Conservation (phyloP, 179 eudicot species). For the Camellia oleifera region DNA sequence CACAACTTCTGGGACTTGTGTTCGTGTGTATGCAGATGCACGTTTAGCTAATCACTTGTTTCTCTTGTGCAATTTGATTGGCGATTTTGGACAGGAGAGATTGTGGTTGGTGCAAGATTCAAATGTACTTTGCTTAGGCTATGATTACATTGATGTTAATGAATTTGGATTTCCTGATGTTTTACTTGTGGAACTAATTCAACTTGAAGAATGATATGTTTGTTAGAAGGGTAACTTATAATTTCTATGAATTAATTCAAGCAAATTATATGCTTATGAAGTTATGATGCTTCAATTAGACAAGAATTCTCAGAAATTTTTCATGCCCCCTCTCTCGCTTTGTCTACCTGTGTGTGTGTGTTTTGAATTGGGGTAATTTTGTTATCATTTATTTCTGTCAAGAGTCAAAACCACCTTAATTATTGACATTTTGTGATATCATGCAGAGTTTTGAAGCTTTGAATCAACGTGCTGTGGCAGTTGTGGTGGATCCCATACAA, state of each 20-base stretch:
- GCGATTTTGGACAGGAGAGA: too few relatives aligned
- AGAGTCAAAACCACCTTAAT: neutral
- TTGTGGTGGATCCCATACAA: conserved; percentile 96
- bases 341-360: neutral
- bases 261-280: neutral
- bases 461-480: conserved; percentile 91
- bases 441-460: conserved; percentile 92
- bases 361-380: neutral
- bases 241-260: neutral
- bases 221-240: neutral
- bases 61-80: neutral
- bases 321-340: too few relatives aligned
- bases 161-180: neutral
- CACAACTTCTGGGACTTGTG: neutral
- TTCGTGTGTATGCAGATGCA: neutral
- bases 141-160: too few relatives aligned
- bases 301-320: neutral
- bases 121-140: neutral
- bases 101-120: too few relatives aligned
- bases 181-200: neutral
- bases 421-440: neutral
- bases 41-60: neutral
- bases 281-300: neutral
- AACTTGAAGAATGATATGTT: neutral
- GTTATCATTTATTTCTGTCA: conserved; percentile 30